Evolutionary conservation across 108 stramenopile species (phyloP), one percentile per base, ranked within the genome.

Genomic region (Stephanodiscus minutulus): DNA sequence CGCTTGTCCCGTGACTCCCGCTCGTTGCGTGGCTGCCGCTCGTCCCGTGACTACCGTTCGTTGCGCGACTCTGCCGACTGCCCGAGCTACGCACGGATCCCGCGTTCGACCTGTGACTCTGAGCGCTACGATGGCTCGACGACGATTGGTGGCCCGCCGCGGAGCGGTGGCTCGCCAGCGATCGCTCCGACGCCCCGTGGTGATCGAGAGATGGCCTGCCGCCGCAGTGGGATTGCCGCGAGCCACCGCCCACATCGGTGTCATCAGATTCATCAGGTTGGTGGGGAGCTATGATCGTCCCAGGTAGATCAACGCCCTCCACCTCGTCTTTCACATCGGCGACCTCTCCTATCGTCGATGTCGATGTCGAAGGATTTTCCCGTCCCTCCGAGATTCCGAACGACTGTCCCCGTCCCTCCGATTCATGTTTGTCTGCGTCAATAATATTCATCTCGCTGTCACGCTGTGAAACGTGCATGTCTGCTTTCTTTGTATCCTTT

Each of bases 101-200:
- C n/a, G n/a, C 43, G 27, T 57, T 12, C 2, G 71, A 72, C 43
- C 62, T 52, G 29, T 63, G 61, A 41, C 71, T 72, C 24, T 62
- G 71, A 54, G 22, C 56, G 44, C 62, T 73, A 29, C 56, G 63
- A 25, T 73, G 54, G 28, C 62, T 64, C 49, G 62, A 50, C 33
- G 57, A 47, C 24, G 61, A 72, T 9, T 47, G 64, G 9, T 48
- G 39, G 37, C 72, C 53, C 28, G 52, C 22, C 18, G 61, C 22
- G 22, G 60, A 62, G 20, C 52, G 60, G 43, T 63, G 61, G 52
- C 61, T 61, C 36, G 60, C 1, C 1, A 21, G 5, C 5, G 22
- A 24, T 3, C 18, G 2, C 25, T 31, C 46, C 28, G 61, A 21
- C 4, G 5, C 11, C 12, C 17, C 31, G 33, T 36, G n/a, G n/a